Percentiles rank a stretch among this genome's conserved stretches.
Conservation (phyloP, 306 rosid species). For the Castanea sativa region DNA sequence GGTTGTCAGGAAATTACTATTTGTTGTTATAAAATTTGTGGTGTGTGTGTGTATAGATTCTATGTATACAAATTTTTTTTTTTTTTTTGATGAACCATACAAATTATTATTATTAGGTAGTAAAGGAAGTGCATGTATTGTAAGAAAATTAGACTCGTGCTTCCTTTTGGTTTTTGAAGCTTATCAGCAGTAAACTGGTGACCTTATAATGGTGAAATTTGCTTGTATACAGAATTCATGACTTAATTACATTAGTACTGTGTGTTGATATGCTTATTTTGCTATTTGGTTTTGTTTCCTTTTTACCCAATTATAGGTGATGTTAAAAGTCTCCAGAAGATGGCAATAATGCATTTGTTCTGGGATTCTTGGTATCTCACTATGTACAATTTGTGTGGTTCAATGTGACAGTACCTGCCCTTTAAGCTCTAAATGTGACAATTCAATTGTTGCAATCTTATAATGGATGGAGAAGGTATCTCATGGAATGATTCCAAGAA, state of each 20-base stretch:
- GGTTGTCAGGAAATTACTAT: neutral
- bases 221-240: slow-evolving; percentile 16
- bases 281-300: neutral
- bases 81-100: too few species aligned
- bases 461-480: too few species aligned
- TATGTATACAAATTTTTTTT: neutral
- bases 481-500: too few species aligned
- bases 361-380: too few species aligned
- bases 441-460: too few species aligned
- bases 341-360: too few species aligned
- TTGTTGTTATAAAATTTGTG: neutral
- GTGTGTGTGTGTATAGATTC: slow-evolving; percentile 27
- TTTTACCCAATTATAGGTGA: neutral
- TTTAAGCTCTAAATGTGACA: too few species aligned
- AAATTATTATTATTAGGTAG: neutral
- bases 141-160: neutral
- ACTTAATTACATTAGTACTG: slow-evolving; percentile 5
- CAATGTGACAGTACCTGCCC: too few species aligned
- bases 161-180: neutral
- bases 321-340: neutral
- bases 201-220: neutral
- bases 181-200: neutral
- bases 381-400: too few species aligned
- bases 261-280: neutral
- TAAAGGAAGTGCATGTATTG: slow-evolving; percentile 14